A percentile compares a stretch with the other conserved stretches of the same genome.
Conservation (phyloP, 306 rosid genomes). For the Hippophae tibetana region DNA sequence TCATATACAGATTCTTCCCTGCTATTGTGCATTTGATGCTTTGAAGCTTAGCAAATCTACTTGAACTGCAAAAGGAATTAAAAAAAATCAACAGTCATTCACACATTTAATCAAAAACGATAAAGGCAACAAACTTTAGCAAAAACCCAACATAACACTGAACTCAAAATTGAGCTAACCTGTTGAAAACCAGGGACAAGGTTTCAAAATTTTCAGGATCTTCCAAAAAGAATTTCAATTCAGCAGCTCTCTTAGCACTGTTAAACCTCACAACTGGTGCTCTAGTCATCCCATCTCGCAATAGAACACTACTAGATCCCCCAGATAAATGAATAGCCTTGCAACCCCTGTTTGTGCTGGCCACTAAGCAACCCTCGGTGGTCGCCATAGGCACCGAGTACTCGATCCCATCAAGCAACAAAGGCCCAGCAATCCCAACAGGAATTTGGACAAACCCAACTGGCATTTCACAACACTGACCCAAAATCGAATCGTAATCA, state of each 20-base stretch:
- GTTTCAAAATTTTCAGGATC: conserved; percentile 55
- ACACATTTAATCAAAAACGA: neutral
- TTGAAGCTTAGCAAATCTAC: conserved; percentile 72
- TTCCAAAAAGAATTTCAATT: conserved; percentile 65
- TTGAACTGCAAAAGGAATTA: conserved; percentile 36
- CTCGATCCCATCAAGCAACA: conserved; percentile 58
- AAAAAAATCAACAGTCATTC: neutral
- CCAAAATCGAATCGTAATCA: conserved; percentile 65
- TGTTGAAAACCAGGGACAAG: conserved; percentile 57
- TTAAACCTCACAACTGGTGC: conserved; percentile 77
- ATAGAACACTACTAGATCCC: conserved; percentile 55
- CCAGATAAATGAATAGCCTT: conserved; percentile 75
- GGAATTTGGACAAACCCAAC: conserved; percentile 76
- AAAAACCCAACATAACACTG: neutral
- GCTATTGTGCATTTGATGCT: conserved; percentile 45
- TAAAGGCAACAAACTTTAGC: neutral
- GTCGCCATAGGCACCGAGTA: conserved; percentile 87
- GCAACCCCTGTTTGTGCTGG: conserved; percentile 82
- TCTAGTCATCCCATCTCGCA: conserved; percentile 76
- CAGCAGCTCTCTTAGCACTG: conserved; percentile 59
- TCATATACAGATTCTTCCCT: conserved; percentile 68
- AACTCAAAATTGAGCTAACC: conserved; percentile 18
- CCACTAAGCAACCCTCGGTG: conserved; percentile 78
- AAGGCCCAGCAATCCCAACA: conserved; percentile 84
- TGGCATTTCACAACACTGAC: conserved; percentile 97